Conservation (phyloP, 2,329 filamentous ascomycete species). For the Thermothelomyces thermophilus region DNA sequence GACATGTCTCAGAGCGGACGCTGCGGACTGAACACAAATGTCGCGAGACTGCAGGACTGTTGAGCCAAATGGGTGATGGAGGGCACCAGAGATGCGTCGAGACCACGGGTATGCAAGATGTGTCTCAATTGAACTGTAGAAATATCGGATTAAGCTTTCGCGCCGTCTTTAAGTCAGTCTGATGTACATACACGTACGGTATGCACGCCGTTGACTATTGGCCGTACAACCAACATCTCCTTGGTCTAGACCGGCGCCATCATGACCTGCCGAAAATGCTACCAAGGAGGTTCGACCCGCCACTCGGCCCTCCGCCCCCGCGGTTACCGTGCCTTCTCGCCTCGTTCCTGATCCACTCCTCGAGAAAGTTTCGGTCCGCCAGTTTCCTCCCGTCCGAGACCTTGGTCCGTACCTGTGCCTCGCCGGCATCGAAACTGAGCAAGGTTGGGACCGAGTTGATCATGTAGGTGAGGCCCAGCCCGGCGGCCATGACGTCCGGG, state of each 20-base stretch:
- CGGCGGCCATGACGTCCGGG: constrained; percentile 47
- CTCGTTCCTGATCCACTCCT: constrained; percentile 38
- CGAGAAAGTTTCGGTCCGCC: constrained; percentile 43
- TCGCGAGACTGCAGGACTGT: too few species aligned
- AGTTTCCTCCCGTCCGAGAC: constrained; percentile 44
- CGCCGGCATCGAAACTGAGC: constrained; percentile 50
- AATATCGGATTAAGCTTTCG: not conserved
- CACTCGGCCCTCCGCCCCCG: constrained; percentile 30
- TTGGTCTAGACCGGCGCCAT: too few species aligned
- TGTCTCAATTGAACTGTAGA: too few species aligned
- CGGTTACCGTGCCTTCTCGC: constrained; percentile 36
- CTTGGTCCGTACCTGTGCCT: constrained; percentile 44
- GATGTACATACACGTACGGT: not conserved
- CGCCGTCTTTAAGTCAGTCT: not conserved
- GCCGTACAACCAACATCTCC: too few species aligned
- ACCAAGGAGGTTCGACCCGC: constrained; percentile 30
- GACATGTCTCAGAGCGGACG: too few species aligned
- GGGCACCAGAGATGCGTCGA: too few species aligned
- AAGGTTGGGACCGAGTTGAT: constrained; percentile 53
- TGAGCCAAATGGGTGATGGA: too few species aligned
- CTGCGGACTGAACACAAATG: too few species aligned
- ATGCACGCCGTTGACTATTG: not conserved
- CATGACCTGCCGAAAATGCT: constrained; percentile 34
- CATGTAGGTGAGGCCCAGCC: constrained; percentile 49
- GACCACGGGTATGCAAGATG: too few species aligned